Conservation (phyloP, 345 rosid species). For the Diplotaxis tenuifolia region DNA sequence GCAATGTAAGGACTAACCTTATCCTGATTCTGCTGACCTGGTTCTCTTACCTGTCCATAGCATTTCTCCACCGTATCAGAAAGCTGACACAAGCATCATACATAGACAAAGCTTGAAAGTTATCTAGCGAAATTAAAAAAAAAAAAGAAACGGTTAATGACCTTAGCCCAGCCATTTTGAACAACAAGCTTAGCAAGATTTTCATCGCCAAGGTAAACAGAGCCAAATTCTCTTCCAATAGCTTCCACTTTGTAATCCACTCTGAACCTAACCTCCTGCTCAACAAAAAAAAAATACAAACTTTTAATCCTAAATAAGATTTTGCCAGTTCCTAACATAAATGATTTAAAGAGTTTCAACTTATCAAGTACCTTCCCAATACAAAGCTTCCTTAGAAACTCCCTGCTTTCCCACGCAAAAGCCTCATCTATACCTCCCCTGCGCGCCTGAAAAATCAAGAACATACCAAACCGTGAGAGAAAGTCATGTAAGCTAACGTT, state of each 20-base stretch:
- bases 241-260: conserved; percentile 76
- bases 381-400: conserved; percentile 89
- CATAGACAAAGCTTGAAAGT: conserved; percentile 4
- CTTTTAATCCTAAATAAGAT: not conserved
- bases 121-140: not conserved
- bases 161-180: conserved; percentile 93
- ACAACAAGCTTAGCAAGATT: conserved; percentile 77
- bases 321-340: not conserved
- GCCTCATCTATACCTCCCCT: conserved; percentile 88
- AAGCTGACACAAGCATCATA: conserved; percentile 13
- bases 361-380: conserved; percentile 76
- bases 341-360: not conserved
- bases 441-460: conserved; percentile 56
- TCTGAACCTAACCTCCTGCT: conserved; percentile 84
- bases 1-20: conserved; percentile 87
- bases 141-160: conserved; percentile 26
- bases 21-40: conserved; percentile 76
- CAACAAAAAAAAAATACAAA: not conserved
- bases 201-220: conserved; percentile 77
- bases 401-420: conserved; percentile 97
- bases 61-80: not conserved
- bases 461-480: conserved; percentile 6
- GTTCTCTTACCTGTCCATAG: conserved; percentile 71
- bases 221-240: conserved; percentile 86
- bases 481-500: not conserved